Percentiles rank a stretch among this genome's conserved stretches.
Evolutionary conservation across 2,329 filamentous ascomycete species (phyloP).

Genomic region (Neonectria hederae): DNA sequence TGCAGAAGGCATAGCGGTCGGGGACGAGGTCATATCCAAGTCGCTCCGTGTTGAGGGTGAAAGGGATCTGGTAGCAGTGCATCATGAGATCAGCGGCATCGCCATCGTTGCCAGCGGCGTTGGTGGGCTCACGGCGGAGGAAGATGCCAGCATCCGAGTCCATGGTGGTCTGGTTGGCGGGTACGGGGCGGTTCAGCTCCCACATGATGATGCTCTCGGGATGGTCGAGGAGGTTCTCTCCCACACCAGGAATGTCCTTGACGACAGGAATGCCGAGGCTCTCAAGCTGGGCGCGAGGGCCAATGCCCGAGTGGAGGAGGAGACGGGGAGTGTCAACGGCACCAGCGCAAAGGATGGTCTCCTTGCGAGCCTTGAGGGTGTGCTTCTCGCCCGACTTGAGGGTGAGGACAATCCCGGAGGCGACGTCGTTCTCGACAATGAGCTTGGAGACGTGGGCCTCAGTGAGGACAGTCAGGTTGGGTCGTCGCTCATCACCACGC

Average conservation of each 20-base stretch:
- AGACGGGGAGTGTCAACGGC: conserved; percentile 82
- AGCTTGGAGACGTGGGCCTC: conserved; percentile 88
- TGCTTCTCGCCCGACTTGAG: conserved; percentile 62
- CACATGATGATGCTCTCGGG: conserved; percentile 70
- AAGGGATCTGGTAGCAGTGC: conserved; percentile 97
- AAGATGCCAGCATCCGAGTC: conserved; percentile 91
- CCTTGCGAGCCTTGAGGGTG: conserved; percentile 71
- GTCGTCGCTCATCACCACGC: conserved; percentile 80
- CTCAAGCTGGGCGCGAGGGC: conserved; percentile 63
- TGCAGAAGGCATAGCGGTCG: conserved; percentile 87
- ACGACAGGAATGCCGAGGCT: conserved; percentile 65
- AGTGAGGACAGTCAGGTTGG: conserved; percentile 87
- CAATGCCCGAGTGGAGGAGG: conserved; percentile 66
- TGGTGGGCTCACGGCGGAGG: conserved; percentile 77
- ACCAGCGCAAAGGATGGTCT: conserved; percentile 83
- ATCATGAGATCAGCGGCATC: conserved; percentile 90
- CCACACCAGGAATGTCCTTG: conserved; percentile 66
- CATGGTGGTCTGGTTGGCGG: conserved; percentile 86
- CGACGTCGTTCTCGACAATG: conserved; percentile 74
- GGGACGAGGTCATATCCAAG: conserved; percentile 73
- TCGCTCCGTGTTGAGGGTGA: conserved; percentile 84
- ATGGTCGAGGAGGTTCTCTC: conserved; percentile 70
- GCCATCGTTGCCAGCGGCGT: conserved; percentile 74
- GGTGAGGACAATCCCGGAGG: conserved; percentile 77
- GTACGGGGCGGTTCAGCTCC: conserved; percentile 82